Evolutionary conservation across 2,329 filamentous ascomycete genomes (phyloP).

Genomic region (Hansfordia pulvinata): DNA sequence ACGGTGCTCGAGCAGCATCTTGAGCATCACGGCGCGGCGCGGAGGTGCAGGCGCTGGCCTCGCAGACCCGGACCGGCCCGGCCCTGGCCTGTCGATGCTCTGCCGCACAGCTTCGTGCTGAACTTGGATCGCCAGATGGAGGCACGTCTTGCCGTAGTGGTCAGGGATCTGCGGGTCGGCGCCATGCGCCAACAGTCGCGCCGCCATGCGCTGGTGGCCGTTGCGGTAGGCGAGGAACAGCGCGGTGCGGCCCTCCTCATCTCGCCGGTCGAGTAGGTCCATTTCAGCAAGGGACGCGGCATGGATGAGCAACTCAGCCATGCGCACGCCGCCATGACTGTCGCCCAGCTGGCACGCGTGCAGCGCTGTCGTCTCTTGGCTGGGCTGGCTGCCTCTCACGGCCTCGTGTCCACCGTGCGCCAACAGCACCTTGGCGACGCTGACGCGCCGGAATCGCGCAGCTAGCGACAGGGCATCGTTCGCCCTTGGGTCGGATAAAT

Average conservation of each 20-base stretch:
- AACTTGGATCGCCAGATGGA: background rate
- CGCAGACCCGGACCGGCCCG: too few relatives aligned
- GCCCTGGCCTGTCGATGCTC: too few relatives aligned
- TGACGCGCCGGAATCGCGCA: too few relatives aligned
- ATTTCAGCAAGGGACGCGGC: too few relatives aligned
- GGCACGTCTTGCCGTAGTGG: background rate
- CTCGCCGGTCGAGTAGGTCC: background rate
- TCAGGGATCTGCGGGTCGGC: conserved; percentile 1
- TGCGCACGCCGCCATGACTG: background rate
- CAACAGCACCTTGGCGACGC: too few relatives aligned
- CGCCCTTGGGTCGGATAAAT: too few relatives aligned
- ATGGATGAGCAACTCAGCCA: background rate
- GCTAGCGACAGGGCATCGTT: too few relatives aligned
- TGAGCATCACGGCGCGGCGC: too few relatives aligned
- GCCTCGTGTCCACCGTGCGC: too few relatives aligned
- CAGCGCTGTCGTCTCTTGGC: background rate
- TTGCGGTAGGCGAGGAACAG: background rate
- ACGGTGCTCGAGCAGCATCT: background rate
- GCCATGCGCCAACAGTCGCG: background rate
- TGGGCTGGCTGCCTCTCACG: too few relatives aligned
- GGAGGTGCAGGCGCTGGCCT: too few relatives aligned
- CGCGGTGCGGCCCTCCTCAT: background rate
- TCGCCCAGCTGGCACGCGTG: conserved; percentile 1
- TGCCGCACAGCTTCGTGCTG: background rate
- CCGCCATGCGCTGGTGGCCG: background rate